A percentile compares a stretch with the other conserved stretches of the same genome.
phyloP scores from a whole-genome alignment of 495 filamentous ascomycete genomes.

The Viridothelium virens region DNA sequence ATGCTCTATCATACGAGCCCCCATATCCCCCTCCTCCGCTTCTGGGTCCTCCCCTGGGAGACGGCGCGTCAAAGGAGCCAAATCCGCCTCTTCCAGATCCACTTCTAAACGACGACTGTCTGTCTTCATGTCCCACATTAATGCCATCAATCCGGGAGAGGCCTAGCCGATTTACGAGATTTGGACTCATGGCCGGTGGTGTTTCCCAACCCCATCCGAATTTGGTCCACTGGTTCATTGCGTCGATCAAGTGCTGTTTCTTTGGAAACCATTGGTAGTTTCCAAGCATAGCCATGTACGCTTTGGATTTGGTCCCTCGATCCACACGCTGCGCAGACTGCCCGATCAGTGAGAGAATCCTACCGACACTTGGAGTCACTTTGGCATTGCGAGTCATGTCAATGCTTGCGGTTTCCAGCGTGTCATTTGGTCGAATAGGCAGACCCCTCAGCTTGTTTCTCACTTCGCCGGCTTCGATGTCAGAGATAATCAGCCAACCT shows the following conservation, averaged over 20 bases:
- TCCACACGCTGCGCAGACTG: constrained; percentile 33
- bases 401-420: constrained; percentile 44
- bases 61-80: background rate
- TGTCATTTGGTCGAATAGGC: constrained; percentile 55
- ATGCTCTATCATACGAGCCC: constrained; percentile 1
- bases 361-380: constrained; percentile 34
- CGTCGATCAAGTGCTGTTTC: constrained; percentile 39
- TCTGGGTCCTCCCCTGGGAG: too few relatives aligned
- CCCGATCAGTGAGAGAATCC: constrained; percentile 36
- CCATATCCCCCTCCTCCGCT: background rate
- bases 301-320: constrained; percentile 42
- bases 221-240: constrained; percentile 54
- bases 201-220: constrained; percentile 54
- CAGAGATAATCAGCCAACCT: constrained; percentile 67
- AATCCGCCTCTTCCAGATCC: constrained; percentile 20
- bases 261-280: constrained; percentile 29
- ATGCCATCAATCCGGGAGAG: constrained; percentile 41
- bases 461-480: constrained; percentile 47
- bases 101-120: constrained; percentile 12
- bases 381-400: constrained; percentile 44
- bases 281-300: constrained; percentile 49
- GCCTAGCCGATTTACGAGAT: constrained; percentile 43
- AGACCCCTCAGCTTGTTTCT: constrained; percentile 49
- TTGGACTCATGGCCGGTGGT: constrained; percentile 46
- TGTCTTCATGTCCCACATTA: constrained; percentile 33